phyloP scores from a whole-genome alignment of 1,284 basidiomycete species.

The Moesziomyces globuligerus region DNA sequence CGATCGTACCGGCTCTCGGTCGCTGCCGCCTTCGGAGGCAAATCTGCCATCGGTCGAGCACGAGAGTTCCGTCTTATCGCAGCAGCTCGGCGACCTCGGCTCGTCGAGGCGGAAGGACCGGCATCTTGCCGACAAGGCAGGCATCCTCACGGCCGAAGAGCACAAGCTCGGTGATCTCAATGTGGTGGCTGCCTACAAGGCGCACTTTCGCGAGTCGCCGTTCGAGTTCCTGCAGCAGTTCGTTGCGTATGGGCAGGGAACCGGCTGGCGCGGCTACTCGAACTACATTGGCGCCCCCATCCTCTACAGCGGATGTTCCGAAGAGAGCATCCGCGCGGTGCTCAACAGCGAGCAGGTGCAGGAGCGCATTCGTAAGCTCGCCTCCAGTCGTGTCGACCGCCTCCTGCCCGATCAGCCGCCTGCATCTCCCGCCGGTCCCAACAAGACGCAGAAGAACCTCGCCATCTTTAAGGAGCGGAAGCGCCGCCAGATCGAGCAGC shows the following conservation, averaged over 20 bases:
- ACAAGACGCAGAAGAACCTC: constrained; percentile 42
- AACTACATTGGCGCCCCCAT: constrained; percentile 63
- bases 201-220: constrained; percentile 60
- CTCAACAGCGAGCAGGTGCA: constrained; percentile 57
- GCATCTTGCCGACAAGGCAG: constrained; percentile 20
- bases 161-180: constrained; percentile 57
- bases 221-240: constrained; percentile 58
- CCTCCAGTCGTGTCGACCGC: constrained; percentile 43
- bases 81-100: constrained; percentile 39
- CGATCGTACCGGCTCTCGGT: constrained; percentile 8
- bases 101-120: constrained; percentile 28
- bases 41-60: constrained; percentile 9
- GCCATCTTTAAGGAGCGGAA: constrained; percentile 51
- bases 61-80: constrained; percentile 13
- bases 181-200: constrained; percentile 61
- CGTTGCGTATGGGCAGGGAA: constrained; percentile 58
- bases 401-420: constrained; percentile 38
- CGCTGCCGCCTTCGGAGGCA: constrained; percentile 23
- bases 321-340: constrained; percentile 53
- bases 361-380: constrained; percentile 52
- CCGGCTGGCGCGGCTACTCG: constrained; percentile 60
- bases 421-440: constrained; percentile 26
- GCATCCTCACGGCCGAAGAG: constrained; percentile 39
- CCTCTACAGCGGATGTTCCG: constrained; percentile 52
- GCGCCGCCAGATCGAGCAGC: constrained; percentile 55